Evolutionary conservation across 1,284 basidiomycete species (phyloP), one percentile per base, ranked within the genome.

Genomic region (Austroboletus rostrupii): DNA sequence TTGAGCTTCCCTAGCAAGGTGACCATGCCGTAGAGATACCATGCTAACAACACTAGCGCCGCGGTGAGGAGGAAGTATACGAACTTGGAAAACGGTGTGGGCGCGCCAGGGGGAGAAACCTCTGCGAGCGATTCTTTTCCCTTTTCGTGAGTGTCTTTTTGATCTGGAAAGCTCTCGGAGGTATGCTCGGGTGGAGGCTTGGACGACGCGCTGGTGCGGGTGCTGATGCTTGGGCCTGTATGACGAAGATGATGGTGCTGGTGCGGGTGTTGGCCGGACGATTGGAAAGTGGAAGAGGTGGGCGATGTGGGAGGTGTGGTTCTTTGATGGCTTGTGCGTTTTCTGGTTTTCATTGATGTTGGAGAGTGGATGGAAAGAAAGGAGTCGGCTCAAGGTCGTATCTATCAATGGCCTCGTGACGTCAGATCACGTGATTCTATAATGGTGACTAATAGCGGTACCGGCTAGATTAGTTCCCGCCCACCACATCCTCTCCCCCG

Each of bases 361-460:
- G 26, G 26, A 12, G 33, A 32, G 5, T 14, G n/a, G 45, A 13
- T 36, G 42, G 20, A 41, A 19, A 1, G 9, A 11, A 23, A 39
- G 21, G 19, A 13, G 38, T 10, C 21, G 19, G 23, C 9, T 8
- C 23, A 26, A 26, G 4, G 21, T 23, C 21, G n/a, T n/a, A n/a
- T n/a, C n/a, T n/a, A n/a, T n/a, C n/a, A n/a, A n/a, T n/a, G n/a
- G 32, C 16, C 29, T 38, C 48, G 31, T 58, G 53, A 62, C 47
- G 48, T 62, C 60, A 62, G 35, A 47, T 50, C 58, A 63, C 37
- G 56, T 61, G 49, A 55, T 45, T n/a, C 21, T 17, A 14, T 28
- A 19, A 14, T 9, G 26, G 33, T n/a, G n/a, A n/a, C n/a, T n/a
- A n/a, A n/a, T n/a, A n/a, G n/a, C n/a, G n/a, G n/a, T n/a, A n/a